phyloP scores from a whole-genome alignment of 257 asterid species.

The Solanum neorickii region DNA sequence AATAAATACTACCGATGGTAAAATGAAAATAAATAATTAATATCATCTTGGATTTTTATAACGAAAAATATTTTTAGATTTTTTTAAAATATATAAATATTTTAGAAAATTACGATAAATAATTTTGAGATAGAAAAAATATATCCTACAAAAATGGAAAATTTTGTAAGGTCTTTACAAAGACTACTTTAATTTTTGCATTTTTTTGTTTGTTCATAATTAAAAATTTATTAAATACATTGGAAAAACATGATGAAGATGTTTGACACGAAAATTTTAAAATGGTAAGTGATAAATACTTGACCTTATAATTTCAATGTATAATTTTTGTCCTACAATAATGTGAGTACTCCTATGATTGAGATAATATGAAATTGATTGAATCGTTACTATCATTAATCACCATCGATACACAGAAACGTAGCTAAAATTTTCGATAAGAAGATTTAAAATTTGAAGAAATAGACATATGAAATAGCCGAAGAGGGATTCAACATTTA shows the following conservation, averaged over 20 bases:
- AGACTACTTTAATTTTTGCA: neutral
- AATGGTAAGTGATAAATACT: neutral
- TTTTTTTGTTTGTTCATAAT: neutral
- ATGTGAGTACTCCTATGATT: neutral
- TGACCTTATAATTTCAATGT: neutral
- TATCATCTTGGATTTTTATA: neutral
- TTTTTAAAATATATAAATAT: too few relatives aligned
- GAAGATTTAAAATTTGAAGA: too few relatives aligned
- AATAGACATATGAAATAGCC: too few relatives aligned
- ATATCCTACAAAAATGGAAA: neutral
- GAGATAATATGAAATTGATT: neutral
- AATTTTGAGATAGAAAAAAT: neutral
- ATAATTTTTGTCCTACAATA: neutral
- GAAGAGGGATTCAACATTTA: accelerated
- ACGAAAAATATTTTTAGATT: neutral
- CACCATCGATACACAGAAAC: neutral
- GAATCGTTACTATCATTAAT: neutral
- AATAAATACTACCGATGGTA: neutral
- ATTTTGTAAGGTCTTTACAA: neutral
- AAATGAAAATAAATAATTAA: neutral
- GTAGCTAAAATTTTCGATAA: accelerated
- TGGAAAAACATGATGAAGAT: neutral
- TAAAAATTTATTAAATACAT: neutral
- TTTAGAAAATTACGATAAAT: neutral
- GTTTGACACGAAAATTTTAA: neutral